A percentile compares a stretch with the other conserved stretches of the same genome.
Conservation (phyloP, 768 basidiomycete species). For the Postia placenta region DNA sequence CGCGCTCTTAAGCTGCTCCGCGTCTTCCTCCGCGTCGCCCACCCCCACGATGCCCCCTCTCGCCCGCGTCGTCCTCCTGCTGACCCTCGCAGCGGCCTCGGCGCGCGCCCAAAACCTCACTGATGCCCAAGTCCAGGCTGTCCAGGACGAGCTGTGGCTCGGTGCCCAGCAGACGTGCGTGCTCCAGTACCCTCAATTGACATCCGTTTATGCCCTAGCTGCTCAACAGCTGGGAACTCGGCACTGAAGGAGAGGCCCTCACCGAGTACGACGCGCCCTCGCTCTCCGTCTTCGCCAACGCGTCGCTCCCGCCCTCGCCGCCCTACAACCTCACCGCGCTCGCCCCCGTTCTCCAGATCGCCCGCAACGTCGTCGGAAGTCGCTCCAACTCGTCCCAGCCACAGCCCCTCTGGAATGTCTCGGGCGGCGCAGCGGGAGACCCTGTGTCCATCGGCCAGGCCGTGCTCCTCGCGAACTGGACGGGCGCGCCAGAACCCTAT, state of each 20-base stretch:
- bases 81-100: not conserved
- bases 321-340: slow-evolving; percentile 27
- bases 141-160: slow-evolving; percentile 32
- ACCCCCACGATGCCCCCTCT: not conserved
- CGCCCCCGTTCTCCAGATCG: slow-evolving; percentile 51
- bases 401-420: slow-evolving; percentile 50
- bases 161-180: slow-evolving; percentile 38
- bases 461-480: slow-evolving; percentile 59
- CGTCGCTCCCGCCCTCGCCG: slow-evolving; percentile 15
- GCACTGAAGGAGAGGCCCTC: slow-evolving; percentile 44
- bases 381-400: slow-evolving; percentile 43
- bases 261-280: slow-evolving; percentile 40
- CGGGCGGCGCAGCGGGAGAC: slow-evolving; percentile 60
- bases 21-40: not conserved
- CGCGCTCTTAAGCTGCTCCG: too few species aligned
- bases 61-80: not conserved
- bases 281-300: slow-evolving; percentile 37
- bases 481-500: slow-evolving; percentile 18
- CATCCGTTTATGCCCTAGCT: not conserved
- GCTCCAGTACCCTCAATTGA: not conserved
- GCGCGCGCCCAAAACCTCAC: slow-evolving; percentile 29
- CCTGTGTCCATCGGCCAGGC: slow-evolving; percentile 75
- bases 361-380: slow-evolving; percentile 40
- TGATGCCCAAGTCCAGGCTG: slow-evolving; percentile 28
- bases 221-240: slow-evolving; percentile 44